These are phyloP conservation scores for Biscogniauxia sp. DNA, from an alignment of 2,329 filamentous ascomycete genomes.

Conservation along the genomic window DNA sequence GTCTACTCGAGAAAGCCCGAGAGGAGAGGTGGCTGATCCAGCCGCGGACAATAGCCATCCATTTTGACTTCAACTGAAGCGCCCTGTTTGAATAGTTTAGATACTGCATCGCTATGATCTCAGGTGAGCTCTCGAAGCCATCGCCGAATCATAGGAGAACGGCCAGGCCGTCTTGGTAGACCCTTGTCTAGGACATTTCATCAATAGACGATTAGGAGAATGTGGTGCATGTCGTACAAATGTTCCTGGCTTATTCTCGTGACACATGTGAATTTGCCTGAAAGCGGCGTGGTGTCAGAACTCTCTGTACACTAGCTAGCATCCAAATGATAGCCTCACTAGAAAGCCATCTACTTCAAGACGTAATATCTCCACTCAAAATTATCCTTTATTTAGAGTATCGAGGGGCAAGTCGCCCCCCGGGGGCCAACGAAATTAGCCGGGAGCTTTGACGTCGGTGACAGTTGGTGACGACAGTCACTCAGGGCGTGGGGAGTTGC, in stretches of 20 bases:
- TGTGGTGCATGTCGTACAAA: no score
- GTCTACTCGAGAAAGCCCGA: neutral
- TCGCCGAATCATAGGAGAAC: no score
- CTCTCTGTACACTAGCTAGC: neutral
- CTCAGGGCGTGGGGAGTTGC: neutral
- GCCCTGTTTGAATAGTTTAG: neutral
- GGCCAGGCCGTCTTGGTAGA: no score
- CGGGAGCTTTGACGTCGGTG: neutral
- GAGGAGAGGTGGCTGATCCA: neutral
- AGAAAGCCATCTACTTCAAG: neutral
- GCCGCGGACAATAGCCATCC: neutral
- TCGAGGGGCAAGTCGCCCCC: neutral
- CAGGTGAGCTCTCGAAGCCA: no score
- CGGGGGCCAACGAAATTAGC: neutral
- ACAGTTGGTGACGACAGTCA: neutral
- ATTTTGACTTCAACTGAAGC: neutral
- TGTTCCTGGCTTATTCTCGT: neutral
- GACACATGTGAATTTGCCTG: neutral
- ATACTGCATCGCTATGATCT: no score
- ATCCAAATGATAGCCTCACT: neutral
- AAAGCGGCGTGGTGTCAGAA: neutral
- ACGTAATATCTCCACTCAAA: neutral
- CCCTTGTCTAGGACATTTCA: no score
- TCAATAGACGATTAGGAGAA: no score
- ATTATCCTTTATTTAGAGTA: neutral